These are phyloP conservation scores for Clonostachys rhizophaga DNA, from an alignment of 2,329 filamentous ascomycete species.

Conservation along the genomic window DNA sequence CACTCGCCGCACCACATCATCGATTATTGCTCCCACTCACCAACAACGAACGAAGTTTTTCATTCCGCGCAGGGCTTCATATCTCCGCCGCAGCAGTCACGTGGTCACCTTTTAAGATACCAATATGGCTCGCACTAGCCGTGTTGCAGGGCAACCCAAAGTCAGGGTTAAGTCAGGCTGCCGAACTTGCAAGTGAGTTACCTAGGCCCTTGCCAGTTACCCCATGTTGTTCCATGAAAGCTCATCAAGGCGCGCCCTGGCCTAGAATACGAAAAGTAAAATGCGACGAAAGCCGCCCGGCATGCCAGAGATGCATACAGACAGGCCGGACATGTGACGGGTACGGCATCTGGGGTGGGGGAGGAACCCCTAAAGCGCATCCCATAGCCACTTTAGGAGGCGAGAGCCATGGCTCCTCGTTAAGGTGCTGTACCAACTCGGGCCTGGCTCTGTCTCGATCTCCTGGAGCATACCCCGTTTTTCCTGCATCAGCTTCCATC, in stretches of 20 bases:
- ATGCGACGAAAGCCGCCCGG: slow-evolving; percentile 21
- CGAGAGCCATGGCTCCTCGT: not conserved
- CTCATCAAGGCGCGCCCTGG: not conserved
- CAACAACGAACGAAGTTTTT: no score
- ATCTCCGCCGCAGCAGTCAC: no score
- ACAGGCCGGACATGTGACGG: slow-evolving; percentile 16
- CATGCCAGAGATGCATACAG: slow-evolving; percentile 15
- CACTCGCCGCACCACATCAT: no score
- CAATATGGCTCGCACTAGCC: no score
- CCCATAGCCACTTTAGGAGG: slow-evolving; percentile 1
- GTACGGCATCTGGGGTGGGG: slow-evolving; percentile 19
- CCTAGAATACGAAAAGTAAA: slow-evolving; percentile 19
- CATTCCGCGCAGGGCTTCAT: no score
- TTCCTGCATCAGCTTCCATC: slow-evolving; percentile 1
- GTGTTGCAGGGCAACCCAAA: no score
- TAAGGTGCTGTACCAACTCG: no score
- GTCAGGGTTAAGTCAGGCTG: slow-evolving; percentile 14
- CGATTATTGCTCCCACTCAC: no score
- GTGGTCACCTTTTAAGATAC: no score
- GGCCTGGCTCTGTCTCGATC: no score
- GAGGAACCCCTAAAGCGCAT: slow-evolving; percentile 9
- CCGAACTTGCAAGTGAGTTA: slow-evolving; percentile 14
- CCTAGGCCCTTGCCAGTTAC: not conserved
- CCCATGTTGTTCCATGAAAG: not conserved
- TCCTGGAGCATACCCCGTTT: not conserved